These are phyloP conservation scores for Malbranchea cinnamomea DNA, from an alignment of 2,329 filamentous ascomycete species.

Conservation along the genomic window DNA sequence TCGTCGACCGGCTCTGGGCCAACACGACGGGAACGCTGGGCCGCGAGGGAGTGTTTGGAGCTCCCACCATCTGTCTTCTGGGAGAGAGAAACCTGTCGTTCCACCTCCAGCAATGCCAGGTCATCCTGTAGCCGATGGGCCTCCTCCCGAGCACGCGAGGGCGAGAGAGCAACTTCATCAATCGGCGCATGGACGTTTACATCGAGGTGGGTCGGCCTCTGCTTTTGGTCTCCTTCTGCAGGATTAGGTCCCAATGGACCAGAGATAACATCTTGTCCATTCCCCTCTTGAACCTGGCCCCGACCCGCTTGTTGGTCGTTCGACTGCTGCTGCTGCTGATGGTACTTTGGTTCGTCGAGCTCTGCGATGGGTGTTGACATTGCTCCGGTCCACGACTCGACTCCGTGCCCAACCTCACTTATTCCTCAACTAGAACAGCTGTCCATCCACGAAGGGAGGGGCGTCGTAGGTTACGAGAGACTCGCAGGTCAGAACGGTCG, in stretches of 20 bases:
- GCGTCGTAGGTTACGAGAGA: too few relatives aligned
- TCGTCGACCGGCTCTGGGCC: slow-evolving; percentile 46
- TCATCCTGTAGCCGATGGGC: slow-evolving; percentile 50
- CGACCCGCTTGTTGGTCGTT: neutral
- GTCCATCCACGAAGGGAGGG: too few relatives aligned
- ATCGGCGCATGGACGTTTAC: slow-evolving; percentile 2
- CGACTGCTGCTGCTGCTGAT: neutral
- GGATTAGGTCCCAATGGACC: neutral
- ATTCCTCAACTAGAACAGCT: too few relatives aligned
- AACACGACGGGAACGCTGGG: slow-evolving; percentile 38
- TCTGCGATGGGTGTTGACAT: slow-evolving; percentile 15
- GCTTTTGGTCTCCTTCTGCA: too few relatives aligned
- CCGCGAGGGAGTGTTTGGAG: too few relatives aligned
- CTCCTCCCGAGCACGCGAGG: slow-evolving; percentile 44
- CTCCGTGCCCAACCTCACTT: too few relatives aligned
- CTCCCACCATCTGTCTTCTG: slow-evolving; percentile 17
- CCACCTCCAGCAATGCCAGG: slow-evolving; percentile 48
- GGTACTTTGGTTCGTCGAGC: slow-evolving; percentile 5
- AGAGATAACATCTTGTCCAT: slow-evolving; percentile 2
- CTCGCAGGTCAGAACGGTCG: too few relatives aligned
- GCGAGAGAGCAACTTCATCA: slow-evolving; percentile 23
- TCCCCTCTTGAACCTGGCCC: neutral
- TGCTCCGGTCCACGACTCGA: too few relatives aligned
- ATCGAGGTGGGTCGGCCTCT: neutral
- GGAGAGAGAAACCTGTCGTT: slow-evolving; percentile 34